Base-by-base conservation (phyloP, 2,329 filamentous ascomycete genomes). In the Fusarium anguioides region DNA sequence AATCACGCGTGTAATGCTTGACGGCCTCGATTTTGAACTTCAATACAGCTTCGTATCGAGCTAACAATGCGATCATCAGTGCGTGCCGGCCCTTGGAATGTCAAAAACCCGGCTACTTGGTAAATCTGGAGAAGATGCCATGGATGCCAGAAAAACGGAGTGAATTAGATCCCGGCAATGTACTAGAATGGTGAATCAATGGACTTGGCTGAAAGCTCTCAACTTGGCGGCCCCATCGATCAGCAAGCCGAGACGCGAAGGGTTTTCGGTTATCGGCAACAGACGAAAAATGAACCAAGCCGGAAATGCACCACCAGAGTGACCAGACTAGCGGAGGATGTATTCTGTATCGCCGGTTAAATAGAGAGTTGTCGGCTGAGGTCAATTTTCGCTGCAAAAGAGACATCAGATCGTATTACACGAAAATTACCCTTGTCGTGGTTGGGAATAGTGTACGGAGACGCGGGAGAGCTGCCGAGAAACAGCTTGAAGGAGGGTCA, bases 401-500 rank as follows among this genome's bases (percentile, higher is more conserved):
- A 23, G 20, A 18, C 12, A 26, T 36, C n/a, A 17, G 21, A 40
- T 41, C 26, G 33, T 42, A 23, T 35, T 46, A 51, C 21, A 39
- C 39, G 42, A 61, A 33, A 51, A 44, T 35, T 21, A 29, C 29
- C 35, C 33, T 31, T 42, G 42, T 12, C 12, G 37, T 17, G 15
- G 36, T 44, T 60, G 27, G 8, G 36, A 23, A 41, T 66, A 39
- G 35, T 29, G 21, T 37, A 26, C 70, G 70, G 70, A 66, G 64
- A 63, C 46, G 54, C 70, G 70, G 70, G 70, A 70, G 55, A 44
- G 39, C 44, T 51, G 59, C 70, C 70, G 70, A 68, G 42, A 55
- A 33, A 56, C 33, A 29, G 26, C 27, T 45, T 52, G 39, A 44
- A 40, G 46, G 50, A 53, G 48, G 46, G 21, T 9, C 27, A 40